Base-by-base conservation (phyloP, 805 yeast genomes). In the Middelhovenomyces tepae region DNA sequence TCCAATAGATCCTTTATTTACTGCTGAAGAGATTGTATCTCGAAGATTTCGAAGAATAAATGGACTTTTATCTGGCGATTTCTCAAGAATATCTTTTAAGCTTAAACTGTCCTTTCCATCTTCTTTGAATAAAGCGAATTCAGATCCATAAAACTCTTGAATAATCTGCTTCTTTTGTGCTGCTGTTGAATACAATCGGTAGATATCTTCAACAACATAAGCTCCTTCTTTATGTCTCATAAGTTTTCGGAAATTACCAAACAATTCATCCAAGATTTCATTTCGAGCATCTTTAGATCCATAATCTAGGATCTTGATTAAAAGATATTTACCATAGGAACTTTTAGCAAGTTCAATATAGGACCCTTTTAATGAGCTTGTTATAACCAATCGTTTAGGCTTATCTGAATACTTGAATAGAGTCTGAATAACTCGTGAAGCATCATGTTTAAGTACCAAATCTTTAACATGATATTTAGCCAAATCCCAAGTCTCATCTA, bases 171-270 rank as follows among this genome's bases (percentile, higher is more conserved):
- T 73, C 57, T 74, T 82, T 60, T 89, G 97, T 42, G 78, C 83
- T 19, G 79, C 71, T 16, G 85, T 74, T 7, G 95, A 75, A 57
- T 87, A 89, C 37, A 86, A 71, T 16, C 84, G 83, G 54, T 67
- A 89, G 50, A 84, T 67, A 66, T 89, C 98, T 60, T 89, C 97
- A 44, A 87, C 86, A 24, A 89, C 97, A 51, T 89, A 86, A 9
- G 97, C 97, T 60, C 96, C 98, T 67, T 89, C 97, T 63, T 82
- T 79, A 62, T 89, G 96, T 66, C 94, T 77, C 91, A 89, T 85
- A 38, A 89, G 66, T 60, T 85, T 89, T 56, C 95, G 71, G 50
- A 84, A 72, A 48, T 78, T 78, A 31, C 98, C 98, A 52, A 86
- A 94, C 45, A 89, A 68, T 61, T 86, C 95, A 51, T 78, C 70